Percentiles rank a stretch among this genome's conserved stretches.
Conservation (phyloP, 1,284 basidiomycete species). For the Blastosporella zonata region DNA sequence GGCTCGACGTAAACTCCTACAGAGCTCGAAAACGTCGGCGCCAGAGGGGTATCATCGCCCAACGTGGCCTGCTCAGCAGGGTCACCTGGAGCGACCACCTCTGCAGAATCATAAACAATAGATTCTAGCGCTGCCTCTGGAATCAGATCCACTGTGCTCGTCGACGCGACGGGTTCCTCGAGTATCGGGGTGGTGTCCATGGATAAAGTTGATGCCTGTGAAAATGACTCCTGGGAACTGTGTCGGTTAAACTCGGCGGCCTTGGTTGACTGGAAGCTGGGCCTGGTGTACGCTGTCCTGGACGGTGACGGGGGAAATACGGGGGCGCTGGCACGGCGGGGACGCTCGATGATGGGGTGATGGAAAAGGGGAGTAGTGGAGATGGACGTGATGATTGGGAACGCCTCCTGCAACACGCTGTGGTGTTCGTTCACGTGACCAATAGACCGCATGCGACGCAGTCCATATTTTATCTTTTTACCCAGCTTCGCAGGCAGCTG, state of each 20-base stretch:
- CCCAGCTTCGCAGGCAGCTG: slow-evolving; percentile 20
- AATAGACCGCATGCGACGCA: slow-evolving; percentile 14
- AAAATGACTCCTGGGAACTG: slow-evolving; percentile 14
- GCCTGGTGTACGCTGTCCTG: slow-evolving; percentile 14
- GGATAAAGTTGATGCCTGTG: slow-evolving; percentile 8
- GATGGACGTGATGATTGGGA: slow-evolving; percentile 22
- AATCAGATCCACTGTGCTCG: neutral
- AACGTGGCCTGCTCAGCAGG: slow-evolving; percentile 4
- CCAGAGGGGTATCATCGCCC: neutral
- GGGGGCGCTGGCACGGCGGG: slow-evolving; percentile 11
- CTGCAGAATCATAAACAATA: slow-evolving; percentile 4
- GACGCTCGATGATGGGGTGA: slow-evolving; percentile 3
- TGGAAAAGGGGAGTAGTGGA: slow-evolving; percentile 18
- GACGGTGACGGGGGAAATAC: slow-evolving; percentile 20
- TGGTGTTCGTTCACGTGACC: slow-evolving; percentile 14
- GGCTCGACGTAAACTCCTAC: slow-evolving; percentile 37
- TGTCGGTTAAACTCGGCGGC: slow-evolving; percentile 2
- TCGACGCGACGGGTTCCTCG: neutral
- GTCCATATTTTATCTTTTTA: slow-evolving; percentile 19
- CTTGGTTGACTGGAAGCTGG: slow-evolving; percentile 15
- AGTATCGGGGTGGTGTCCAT: slow-evolving; percentile 2
- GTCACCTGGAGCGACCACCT: neutral
- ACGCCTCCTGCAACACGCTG: slow-evolving; percentile 12
- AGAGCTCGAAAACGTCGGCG: slow-evolving; percentile 24
- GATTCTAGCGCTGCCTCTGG: neutral